Conservation (phyloP, 2,329 filamentous ascomycete genomes). For the Cryphonectria nitschkei region DNA sequence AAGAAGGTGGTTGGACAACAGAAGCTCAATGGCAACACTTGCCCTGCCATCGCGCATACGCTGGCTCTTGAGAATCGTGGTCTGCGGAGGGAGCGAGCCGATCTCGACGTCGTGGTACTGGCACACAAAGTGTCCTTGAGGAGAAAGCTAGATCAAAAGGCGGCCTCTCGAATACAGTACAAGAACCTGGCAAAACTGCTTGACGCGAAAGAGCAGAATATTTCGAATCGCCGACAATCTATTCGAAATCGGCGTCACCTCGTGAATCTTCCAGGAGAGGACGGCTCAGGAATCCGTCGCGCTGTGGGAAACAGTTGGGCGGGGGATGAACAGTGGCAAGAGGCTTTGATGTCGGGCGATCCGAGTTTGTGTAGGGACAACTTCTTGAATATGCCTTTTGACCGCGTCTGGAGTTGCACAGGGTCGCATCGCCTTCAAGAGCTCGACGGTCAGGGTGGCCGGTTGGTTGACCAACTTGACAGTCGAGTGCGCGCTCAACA, state of each 20-base stretch:
- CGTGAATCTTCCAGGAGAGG: constrained; percentile 43
- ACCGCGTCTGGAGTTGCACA: constrained; percentile 71
- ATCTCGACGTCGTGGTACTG: constrained; percentile 69
- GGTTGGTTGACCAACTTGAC: constrained; percentile 73
- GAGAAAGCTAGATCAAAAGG: constrained; percentile 62
- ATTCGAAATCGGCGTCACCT: constrained; percentile 34
- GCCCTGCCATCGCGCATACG: constrained; percentile 54
- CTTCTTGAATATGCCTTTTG: constrained; percentile 69
- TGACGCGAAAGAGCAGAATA: constrained; percentile 61
- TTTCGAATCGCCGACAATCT: constrained; percentile 58
- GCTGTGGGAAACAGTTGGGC: constrained; percentile 76
- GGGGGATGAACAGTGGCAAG: constrained; percentile 74
- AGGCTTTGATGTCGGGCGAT: constrained; percentile 71
- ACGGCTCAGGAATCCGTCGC: constrained; percentile 57
- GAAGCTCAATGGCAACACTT: constrained; percentile 32
- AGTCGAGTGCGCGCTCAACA: constrained; percentile 68
- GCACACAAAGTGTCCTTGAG: constrained; percentile 72
- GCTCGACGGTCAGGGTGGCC: constrained; percentile 51
- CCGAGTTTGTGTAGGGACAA: constrained; percentile 58
- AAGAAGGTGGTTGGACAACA: constrained; percentile 63
- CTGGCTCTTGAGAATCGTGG: constrained; percentile 64
- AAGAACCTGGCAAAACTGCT: constrained; percentile 67
- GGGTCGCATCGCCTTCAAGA: constrained; percentile 61
- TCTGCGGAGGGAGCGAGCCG: constrained; percentile 56
- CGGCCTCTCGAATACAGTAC: constrained; percentile 61